Percentiles rank a stretch among this genome's conserved stretches.
phyloP scores from a whole-genome alignment of 2,329 filamentous ascomycete genomes.

The Cladosporium colombiae region DNA sequence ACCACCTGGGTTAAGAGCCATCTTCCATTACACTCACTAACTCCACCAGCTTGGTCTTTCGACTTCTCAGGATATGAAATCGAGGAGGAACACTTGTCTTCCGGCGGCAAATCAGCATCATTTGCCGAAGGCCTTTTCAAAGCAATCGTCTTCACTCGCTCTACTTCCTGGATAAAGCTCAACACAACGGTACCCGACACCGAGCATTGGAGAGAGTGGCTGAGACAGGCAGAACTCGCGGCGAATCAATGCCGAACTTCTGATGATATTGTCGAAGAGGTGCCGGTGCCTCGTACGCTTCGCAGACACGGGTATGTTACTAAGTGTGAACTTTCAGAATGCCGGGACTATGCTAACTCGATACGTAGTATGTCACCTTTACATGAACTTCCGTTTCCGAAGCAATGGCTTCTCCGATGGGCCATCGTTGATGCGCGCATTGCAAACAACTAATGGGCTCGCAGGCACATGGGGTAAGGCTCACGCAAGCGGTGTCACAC shows the following conservation, averaged over 20 bases:
- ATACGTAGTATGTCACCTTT: background rate
- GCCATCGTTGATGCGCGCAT: background rate
- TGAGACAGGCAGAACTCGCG: constrained; percentile 36
- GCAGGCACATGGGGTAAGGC: constrained; percentile 16
- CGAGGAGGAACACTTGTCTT: constrained; percentile 38
- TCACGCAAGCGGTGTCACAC: constrained; percentile 7
- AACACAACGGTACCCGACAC: constrained; percentile 46
- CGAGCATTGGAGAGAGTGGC: constrained; percentile 45
- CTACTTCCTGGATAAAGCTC: constrained; percentile 44
- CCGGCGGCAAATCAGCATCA: constrained; percentile 36
- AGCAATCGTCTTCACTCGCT: constrained; percentile 49
- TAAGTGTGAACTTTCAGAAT: background rate
- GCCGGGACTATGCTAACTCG: background rate
- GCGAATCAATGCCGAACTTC: constrained; percentile 1
- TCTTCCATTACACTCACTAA: background rate
- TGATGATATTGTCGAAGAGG: constrained; percentile 8
- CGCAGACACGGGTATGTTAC: background rate
- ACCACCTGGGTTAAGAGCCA: background rate
- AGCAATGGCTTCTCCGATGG: background rate
- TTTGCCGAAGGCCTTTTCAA: constrained; percentile 54
- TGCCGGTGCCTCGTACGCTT: background rate
- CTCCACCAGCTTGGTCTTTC: constrained; percentile 47
- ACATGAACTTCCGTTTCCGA: background rate
- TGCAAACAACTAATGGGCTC: background rate
- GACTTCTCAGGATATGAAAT: constrained; percentile 49